Evolutionary conservation across 1,139 yeast species (phyloP).

Genomic region (Yamadazyma triangularis): DNA sequence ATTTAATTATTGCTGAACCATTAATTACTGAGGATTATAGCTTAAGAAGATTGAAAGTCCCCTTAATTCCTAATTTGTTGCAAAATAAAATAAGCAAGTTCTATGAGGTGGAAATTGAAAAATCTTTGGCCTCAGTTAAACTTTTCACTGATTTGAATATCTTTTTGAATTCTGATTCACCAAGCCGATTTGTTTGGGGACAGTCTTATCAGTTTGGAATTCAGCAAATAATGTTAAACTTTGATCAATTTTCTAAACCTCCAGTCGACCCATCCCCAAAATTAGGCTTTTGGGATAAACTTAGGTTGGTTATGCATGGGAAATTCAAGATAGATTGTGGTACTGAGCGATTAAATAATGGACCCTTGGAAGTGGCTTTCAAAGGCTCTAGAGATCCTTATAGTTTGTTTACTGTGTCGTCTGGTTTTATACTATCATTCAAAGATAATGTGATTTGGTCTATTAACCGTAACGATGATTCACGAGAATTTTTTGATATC

Average conservation of each 20-base stretch:
- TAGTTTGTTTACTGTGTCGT: slow-evolving; percentile 31
- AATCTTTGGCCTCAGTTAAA: slow-evolving; percentile 76
- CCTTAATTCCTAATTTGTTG: slow-evolving; percentile 27
- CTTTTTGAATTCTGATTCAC: slow-evolving; percentile 48
- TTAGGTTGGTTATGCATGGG: slow-evolving; percentile 48
- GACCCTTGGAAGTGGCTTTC: slow-evolving; percentile 48
- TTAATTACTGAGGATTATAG: slow-evolving; percentile 37
- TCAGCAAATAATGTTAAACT: slow-evolving; percentile 72
- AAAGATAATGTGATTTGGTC: slow-evolving; percentile 36
- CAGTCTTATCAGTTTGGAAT: slow-evolving; percentile 80
- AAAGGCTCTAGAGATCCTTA: slow-evolving; percentile 47
- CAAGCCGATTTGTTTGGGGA: slow-evolving; percentile 82
- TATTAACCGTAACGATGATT: slow-evolving; percentile 37
- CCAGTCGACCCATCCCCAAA: slow-evolving; percentile 63
- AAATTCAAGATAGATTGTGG: slow-evolving; percentile 25
- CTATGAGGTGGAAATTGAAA: slow-evolving; percentile 63
- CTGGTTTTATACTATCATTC: slow-evolving; percentile 41
- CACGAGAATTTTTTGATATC: slow-evolving; percentile 33
- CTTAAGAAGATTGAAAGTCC: slow-evolving; percentile 58
- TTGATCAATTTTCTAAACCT: slow-evolving; percentile 81
- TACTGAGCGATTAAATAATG: slow-evolving; percentile 19
- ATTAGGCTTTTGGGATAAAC: slow-evolving; percentile 58
- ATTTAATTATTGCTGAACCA: slow-evolving; percentile 46
- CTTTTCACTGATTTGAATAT: slow-evolving; percentile 60
- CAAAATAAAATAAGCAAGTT: slow-evolving; percentile 5